Conservation (phyloP, 2,329 filamentous ascomycete species). For the Colletotrichum gloeosporioides region DNA sequence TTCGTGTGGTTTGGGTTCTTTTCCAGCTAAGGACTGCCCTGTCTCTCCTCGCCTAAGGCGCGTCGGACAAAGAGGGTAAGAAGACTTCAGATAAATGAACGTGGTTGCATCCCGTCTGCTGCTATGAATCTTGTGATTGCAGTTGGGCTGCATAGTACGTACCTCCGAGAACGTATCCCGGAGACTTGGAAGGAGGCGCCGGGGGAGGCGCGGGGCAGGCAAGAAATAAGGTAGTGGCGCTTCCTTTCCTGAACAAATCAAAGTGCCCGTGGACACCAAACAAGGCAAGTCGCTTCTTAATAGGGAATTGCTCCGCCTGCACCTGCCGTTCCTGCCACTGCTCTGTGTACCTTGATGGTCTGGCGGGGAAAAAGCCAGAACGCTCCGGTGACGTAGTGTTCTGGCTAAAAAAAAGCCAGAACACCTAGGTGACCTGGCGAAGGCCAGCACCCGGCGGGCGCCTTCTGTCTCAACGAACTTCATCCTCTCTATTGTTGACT, state of each 20-base stretch:
- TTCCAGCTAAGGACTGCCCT: no score
- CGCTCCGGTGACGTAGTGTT: not conserved
- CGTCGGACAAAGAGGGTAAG: not conserved
- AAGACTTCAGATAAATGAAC: not conserved
- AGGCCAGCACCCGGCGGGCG: no score
- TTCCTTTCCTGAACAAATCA: not conserved
- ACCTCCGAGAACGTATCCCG: not conserved
- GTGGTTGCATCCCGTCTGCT: not conserved
- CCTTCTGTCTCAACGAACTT: no score
- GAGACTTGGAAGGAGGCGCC: not conserved
- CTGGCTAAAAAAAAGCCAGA: not conserved
- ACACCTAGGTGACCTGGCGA: no score
- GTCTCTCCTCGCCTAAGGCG: not conserved
- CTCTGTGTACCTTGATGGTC: no score
- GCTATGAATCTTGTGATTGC: not conserved
- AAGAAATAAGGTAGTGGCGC: not conserved
- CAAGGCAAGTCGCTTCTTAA: not conserved
- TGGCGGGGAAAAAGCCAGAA: no score
- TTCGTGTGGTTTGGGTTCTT: no score
- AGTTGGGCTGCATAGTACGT: not conserved
- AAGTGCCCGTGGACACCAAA: not conserved
- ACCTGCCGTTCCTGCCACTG: no score
- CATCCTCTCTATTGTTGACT: no score
- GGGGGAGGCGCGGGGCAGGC: not conserved
- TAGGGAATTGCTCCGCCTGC: no score